phyloP scores from a whole-genome alignment of 192 early-diverging fungal species.

The Mortierella alpina region DNA sequence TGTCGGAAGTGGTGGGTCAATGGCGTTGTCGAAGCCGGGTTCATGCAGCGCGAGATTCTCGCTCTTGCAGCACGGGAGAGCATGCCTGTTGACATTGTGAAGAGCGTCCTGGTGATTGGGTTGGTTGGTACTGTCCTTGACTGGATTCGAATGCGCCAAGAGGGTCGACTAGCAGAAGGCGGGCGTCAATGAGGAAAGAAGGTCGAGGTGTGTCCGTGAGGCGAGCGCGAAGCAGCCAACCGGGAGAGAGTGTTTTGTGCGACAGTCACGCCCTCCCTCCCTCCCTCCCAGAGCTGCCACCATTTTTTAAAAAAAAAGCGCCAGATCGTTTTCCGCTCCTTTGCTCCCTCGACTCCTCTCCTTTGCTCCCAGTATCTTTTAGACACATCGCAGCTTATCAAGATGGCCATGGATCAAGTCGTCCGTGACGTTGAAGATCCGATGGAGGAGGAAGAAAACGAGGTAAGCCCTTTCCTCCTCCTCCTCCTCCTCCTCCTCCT shows the following conservation, averaged over 20 bases:
- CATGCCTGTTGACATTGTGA: constrained; percentile 1
- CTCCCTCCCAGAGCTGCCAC: too few relatives aligned
- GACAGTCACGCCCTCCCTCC: too few relatives aligned
- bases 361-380: not conserved
- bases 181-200: too few relatives aligned
- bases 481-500: too few relatives aligned
- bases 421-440: constrained; percentile 16
- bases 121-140: not conserved
- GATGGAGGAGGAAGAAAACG: constrained; percentile 33
- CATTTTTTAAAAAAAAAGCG: too few relatives aligned
- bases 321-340: not conserved
- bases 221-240: too few relatives aligned
- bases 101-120: not conserved
- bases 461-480: not conserved
- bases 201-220: too few relatives aligned
- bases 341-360: not conserved
- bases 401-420: constrained; percentile 31
- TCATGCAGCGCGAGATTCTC: constrained; percentile 1
- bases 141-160: too few relatives aligned
- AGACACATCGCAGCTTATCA: not conserved
- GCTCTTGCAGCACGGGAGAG: constrained; percentile 11
- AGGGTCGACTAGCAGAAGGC: too few relatives aligned
- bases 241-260: not conserved
- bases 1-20: not conserved
- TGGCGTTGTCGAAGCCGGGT: not conserved